Evolutionary conservation across 148 eudicot genomes (phyloP).

Genomic region (Pharnaceum exiguum): DNA sequence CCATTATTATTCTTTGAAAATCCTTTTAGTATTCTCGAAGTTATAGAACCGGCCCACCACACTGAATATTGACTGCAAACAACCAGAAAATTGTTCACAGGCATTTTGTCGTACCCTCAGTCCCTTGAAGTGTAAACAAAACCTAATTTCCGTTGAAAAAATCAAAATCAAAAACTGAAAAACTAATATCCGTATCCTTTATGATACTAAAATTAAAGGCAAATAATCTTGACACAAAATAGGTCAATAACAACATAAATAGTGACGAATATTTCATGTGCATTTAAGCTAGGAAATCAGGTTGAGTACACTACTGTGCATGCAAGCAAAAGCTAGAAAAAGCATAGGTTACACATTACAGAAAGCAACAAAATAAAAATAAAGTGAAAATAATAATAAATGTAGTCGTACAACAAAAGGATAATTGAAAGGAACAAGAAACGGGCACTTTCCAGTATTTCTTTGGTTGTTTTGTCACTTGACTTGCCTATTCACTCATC

Average conservation of each 20-base stretch:
- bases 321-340: too few relatives aligned
- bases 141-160: constrained; percentile 1
- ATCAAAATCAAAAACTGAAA: too few relatives aligned
- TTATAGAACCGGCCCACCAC: constrained; percentile 6
- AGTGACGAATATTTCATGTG: too few relatives aligned
- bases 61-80: constrained; percentile 1
- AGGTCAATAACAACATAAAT: too few relatives aligned
- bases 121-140: not conserved
- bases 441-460: not conserved
- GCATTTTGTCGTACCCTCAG: constrained; percentile 9
- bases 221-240: too few relatives aligned
- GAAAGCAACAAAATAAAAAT: too few relatives aligned
- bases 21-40: not conserved
- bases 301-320: too few relatives aligned
- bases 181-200: too few relatives aligned
- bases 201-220: too few relatives aligned
- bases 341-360: too few relatives aligned
- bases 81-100: constrained; percentile 3
- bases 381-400: not conserved
- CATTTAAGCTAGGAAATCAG: too few relatives aligned
- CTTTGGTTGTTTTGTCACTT: not conserved
- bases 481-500: too few relatives aligned
- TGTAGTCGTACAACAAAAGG: not conserved
- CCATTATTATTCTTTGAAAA: not conserved
- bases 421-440: not conserved